phyloP scores from a whole-genome alignment of 495 filamentous ascomycete genomes.

The Hypoxylon crocopeplum region DNA sequence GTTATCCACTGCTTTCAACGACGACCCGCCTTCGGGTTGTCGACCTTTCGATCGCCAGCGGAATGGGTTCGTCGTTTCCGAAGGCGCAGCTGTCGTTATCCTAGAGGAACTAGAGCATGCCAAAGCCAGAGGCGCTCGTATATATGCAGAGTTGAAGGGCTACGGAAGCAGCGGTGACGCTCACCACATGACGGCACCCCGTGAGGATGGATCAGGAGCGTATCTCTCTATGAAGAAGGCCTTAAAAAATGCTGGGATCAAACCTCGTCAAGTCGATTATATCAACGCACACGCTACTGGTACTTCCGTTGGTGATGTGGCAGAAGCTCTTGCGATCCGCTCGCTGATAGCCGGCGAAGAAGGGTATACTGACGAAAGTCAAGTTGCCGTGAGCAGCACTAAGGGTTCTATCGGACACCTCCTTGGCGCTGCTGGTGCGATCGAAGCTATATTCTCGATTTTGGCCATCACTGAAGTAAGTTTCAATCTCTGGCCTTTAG shows the following conservation, averaged over 20 bases:
- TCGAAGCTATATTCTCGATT: slow-evolving; percentile 86
- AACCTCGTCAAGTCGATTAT: slow-evolving; percentile 79
- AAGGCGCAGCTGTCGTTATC: slow-evolving; percentile 87
- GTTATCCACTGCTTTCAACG: slow-evolving; percentile 80
- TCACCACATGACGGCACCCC: slow-evolving; percentile 89
- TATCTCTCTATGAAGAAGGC: slow-evolving; percentile 84
- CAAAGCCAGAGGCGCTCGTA: slow-evolving; percentile 73
- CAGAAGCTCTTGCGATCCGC: slow-evolving; percentile 86
- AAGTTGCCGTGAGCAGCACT: slow-evolving; percentile 88
- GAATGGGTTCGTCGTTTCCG: slow-evolving; percentile 88
- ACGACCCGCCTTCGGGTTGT: slow-evolving; percentile 73
- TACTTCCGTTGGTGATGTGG: slow-evolving; percentile 82
- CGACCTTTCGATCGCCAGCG: slow-evolving; percentile 87
- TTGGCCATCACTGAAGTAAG: slow-evolving; percentile 78
- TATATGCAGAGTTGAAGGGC: slow-evolving; percentile 89
- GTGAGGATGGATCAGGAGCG: slow-evolving; percentile 80
- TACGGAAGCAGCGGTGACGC: slow-evolving; percentile 91
- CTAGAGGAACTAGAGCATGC: slow-evolving; percentile 93
- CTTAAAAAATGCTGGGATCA: slow-evolving; percentile 72
- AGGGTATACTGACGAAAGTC: slow-evolving; percentile 63
- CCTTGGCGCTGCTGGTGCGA: slow-evolving; percentile 85
- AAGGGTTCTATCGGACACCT: slow-evolving; percentile 95
- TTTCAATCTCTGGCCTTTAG: slow-evolving; percentile 21
- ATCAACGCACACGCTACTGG: slow-evolving; percentile 96
- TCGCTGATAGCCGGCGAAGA: slow-evolving; percentile 75